Evolutionary conservation across 129 eudicot species (phyloP), one percentile per base, ranked within the genome.

Genomic region (Lonicera japonica): DNA sequence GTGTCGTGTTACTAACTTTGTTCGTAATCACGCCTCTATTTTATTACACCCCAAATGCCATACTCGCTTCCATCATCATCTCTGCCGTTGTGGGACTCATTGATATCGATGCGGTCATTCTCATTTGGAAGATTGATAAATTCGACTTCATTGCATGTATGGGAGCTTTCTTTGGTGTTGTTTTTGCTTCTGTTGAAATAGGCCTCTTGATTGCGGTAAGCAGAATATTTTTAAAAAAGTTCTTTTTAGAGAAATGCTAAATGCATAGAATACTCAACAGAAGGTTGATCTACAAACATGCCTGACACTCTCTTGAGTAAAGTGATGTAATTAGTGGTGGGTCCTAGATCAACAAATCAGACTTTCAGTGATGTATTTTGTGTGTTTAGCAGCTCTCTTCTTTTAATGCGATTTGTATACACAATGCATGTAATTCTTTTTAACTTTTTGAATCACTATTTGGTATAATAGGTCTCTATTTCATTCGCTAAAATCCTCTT

Each of bases 151-250:
- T 82, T 34, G 89, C 95, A 29, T 86, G 95, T 71, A 79, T 86
- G 74, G 94, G 95, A 68, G 95, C 95, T 40, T 79, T 86, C 61
- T 82, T 85, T 16, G 94, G 94, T 19, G 94, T 85, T 2, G 70
- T 85, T 65, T 82, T 86, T 45, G 23, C 2, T 4, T 79, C 86
- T 0, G 94, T 82, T 50, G 94, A 82, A 72, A 79, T 82, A 2
- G 94, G 94, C 70, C 95, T 86, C 36, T 73, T 86, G 34, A 71
- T 86, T 3, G 80, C 95, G 60, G 95, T 86, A 82, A 70, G 38
- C 2, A 48, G 59, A 58, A 16, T 8, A 50, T 45, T 0, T 10
- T 1, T 45, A 14, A 7, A 50, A 15, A 1, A 50, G 9, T 17
- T 17, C 21, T 50, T 14, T 43, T 10, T 43, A 29, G 36, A 29